Percentiles rank a stretch among this genome's conserved stretches.
phyloP scores from a whole-genome alignment of 2,329 filamentous ascomycete species.

The Alternaria longipes region DNA sequence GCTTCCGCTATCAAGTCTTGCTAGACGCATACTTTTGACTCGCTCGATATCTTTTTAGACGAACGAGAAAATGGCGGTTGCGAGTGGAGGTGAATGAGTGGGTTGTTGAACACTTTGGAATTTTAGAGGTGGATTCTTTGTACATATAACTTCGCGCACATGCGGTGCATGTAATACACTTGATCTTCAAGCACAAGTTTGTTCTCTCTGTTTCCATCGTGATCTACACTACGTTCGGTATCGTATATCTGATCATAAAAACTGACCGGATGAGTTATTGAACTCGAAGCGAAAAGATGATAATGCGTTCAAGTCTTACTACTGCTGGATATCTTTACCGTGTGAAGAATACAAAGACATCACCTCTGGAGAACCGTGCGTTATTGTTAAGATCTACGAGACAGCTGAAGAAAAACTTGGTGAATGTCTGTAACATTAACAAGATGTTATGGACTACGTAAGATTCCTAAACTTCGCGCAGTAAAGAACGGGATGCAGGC shows the following conservation, averaged over 20 bases:
- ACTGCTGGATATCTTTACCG: background rate
- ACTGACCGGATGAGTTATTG: background rate
- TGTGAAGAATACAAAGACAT: background rate
- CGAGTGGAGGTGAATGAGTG: background rate
- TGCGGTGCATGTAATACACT: slow-evolving; percentile 24
- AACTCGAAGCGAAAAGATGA: background rate
- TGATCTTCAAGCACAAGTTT: slow-evolving; percentile 4
- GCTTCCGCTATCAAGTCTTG: slow-evolving; percentile 43
- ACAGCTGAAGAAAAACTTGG: background rate
- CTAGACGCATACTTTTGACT: slow-evolving; percentile 25
- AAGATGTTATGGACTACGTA: background rate
- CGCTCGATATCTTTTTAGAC: background rate
- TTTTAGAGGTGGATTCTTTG: slow-evolving; percentile 30
- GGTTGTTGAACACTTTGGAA: slow-evolving; percentile 1
- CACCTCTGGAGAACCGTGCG: background rate
- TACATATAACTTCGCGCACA: slow-evolving; percentile 27
- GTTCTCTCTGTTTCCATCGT: background rate
- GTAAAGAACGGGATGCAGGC: background rate
- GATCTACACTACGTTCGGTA: background rate
- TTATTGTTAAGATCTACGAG: background rate
- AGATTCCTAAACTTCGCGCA: background rate
- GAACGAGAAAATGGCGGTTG: background rate
- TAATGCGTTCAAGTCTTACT: background rate
- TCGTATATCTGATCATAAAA: background rate
- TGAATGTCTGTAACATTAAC: background rate